Evolutionary conservation across 2,329 filamentous ascomycete genomes (phyloP), one percentile per base, ranked within the genome.

Genomic region (Exophiala mesophila): DNA sequence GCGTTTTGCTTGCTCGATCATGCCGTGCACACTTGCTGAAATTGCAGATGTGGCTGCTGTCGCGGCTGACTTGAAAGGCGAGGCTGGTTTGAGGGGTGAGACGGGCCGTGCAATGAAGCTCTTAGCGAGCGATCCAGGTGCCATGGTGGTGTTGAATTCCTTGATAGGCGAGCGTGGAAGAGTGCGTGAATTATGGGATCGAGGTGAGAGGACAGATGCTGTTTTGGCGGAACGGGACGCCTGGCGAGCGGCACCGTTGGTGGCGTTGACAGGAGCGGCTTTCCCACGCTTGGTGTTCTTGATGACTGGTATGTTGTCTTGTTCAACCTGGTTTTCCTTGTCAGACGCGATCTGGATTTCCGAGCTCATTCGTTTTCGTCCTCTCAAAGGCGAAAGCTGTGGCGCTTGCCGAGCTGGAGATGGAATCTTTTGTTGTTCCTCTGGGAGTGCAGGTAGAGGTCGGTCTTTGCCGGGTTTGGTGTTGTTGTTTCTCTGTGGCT

Each of bases 161-260:
- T 68, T 66, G 42, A 74, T 57, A 1, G 74, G 74, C 1, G 74
- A 77, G 36, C 78, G 76, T 15, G 77, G 77, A 16, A 77, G 68
- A 12, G 84, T 73, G 38, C 85, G 80, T 4, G 85, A 84, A 59
- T 94, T 94, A 45, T 83, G 82, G 0, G 86, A 89, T 39, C 85
- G 83, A 2, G 88, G 88, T 1, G 88, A 94, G 2, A 94, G 72
- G 26, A 94, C 76, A 17, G 61, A 83, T 77, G 63, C 52, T 69
- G 57, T 50, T 70, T 57, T 55, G 64, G 58, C 53, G 10, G 46
- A 45, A 13, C 45, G 67, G 15, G 65, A 70, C 42, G 59, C 64
- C 39, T 60, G 63, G 44, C 64, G 32, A 55, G 53, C 52, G 49
- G 46, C 39, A 56, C 68, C 8, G 65, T 62, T 28, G 63, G 56